Evolutionary conservation across 1,139 yeast species (phyloP).

Genomic region (Pichia sp.): DNA sequence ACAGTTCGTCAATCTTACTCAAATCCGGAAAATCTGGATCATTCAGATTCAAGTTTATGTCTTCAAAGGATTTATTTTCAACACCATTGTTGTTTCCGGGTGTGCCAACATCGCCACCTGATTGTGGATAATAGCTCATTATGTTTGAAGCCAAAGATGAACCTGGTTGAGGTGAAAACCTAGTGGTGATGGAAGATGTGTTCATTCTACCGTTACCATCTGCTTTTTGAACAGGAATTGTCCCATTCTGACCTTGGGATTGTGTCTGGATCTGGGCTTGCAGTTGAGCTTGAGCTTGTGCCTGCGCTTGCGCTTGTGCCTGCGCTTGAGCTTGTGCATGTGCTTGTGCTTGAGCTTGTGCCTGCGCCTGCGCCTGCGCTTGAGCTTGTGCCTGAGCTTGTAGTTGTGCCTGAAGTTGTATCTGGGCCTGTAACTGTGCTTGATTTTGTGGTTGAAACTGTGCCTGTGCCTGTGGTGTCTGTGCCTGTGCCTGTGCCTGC

Average conservation of each 20-base stretch:
- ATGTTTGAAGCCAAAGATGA: conserved; percentile 7
- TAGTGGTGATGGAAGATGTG: conserved; percentile 29
- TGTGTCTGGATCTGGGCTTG: background rate
- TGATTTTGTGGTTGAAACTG: conserved; percentile 9
- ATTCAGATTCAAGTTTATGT: background rate
- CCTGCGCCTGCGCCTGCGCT: conserved; percentile 18
- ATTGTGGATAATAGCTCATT: conserved; percentile 2
- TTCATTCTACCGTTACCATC: conserved; percentile 31
- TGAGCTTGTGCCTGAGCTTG: conserved; percentile 21
- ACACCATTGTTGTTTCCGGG: background rate
- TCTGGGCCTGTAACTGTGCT: conserved; percentile 20
- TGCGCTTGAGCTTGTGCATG: conserved; percentile 22
- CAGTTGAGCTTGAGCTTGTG: background rate
- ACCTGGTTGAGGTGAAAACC: conserved; percentile 31
- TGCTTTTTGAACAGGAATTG: conserved; percentile 1
- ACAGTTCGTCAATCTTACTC: conserved; percentile 16
- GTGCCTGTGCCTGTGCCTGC: conserved; percentile 12
- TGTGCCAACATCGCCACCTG: background rate
- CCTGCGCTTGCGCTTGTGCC: conserved; percentile 23
- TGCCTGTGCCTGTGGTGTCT: conserved; percentile 18
- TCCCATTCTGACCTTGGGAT: conserved; percentile 5
- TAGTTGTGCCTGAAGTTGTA: conserved; percentile 17
- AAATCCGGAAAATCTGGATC: conserved; percentile 13
- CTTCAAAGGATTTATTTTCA: background rate
- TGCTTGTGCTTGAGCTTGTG: conserved; percentile 14